phyloP scores from a whole-genome alignment of 2,329 filamentous ascomycete species.

The Lachnellula cervina region DNA sequence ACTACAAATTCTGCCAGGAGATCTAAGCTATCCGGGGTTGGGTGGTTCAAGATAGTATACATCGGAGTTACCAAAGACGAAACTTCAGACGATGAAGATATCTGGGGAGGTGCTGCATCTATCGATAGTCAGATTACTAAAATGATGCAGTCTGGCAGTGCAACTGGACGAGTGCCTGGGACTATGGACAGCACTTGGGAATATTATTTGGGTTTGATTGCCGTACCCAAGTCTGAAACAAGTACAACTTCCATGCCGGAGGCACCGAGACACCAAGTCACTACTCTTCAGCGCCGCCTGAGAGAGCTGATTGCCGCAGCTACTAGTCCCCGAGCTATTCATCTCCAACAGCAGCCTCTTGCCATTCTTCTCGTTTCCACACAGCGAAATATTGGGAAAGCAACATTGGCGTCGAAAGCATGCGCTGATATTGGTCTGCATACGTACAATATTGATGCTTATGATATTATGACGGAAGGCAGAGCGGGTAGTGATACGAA shows the following conservation, averaged over 20 bases:
- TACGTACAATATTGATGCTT: conserved; percentile 82
- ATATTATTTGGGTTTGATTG: conserved; percentile 79
- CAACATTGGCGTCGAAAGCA: conserved; percentile 69
- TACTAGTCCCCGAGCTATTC: conserved; percentile 80
- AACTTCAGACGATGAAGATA: conserved; percentile 57
- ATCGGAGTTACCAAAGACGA: conserved; percentile 56
- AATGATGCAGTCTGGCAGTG: conserved; percentile 87
- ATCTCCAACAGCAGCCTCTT: conserved; percentile 80
- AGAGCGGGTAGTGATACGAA: conserved; percentile 87
- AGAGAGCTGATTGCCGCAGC: conserved; percentile 83
- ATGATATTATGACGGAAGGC: conserved; percentile 91
- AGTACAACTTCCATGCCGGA: conserved; percentile 40
- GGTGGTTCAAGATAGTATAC: conserved; percentile 89
- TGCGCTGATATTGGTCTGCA: conserved; percentile 89
- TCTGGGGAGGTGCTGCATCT: conserved; percentile 81
- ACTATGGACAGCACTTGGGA: conserved; percentile 76
- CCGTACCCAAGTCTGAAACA: conserved; percentile 48
- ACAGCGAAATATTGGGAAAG: conserved; percentile 89
- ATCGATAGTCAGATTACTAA: conserved; percentile 84
- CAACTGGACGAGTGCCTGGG: conserved; percentile 74
- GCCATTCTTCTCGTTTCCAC: conserved; percentile 86
- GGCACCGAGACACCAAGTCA: conserved; percentile 46
- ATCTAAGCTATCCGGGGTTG: conserved; percentile 50
- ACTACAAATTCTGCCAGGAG: conserved; percentile 35
- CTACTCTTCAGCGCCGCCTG: conserved; percentile 63